Conservation (phyloP, 306 rosid genomes). For the Casuarina glauca region DNA sequence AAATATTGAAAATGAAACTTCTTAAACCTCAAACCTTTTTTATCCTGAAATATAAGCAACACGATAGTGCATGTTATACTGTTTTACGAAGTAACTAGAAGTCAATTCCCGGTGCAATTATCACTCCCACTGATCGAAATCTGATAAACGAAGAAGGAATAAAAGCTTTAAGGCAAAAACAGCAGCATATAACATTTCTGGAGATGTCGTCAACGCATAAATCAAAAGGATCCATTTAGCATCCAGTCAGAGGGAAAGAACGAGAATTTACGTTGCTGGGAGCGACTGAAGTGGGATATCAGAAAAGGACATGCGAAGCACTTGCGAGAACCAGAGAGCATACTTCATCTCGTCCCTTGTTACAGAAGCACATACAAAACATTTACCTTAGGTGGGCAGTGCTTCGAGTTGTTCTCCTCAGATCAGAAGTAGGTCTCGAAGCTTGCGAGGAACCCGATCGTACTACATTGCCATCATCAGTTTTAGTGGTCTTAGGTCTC, state of each 20-base stretch:
- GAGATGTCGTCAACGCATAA: background rate
- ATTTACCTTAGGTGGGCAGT: constrained; percentile 7
- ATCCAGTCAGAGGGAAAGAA: background rate
- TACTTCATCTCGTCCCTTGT: constrained; percentile 2
- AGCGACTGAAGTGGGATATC: background rate
- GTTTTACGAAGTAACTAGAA: too few relatives aligned
- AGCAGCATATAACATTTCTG: background rate
- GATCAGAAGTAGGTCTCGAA: constrained; percentile 26
- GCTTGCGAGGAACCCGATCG: constrained; percentile 34
- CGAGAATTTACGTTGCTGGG: background rate
- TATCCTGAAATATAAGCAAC: too few relatives aligned
- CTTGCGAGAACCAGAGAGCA: background rate
- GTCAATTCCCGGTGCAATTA: too few relatives aligned
- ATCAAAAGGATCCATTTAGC: background rate
- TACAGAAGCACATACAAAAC: background rate
- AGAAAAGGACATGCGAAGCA: background rate
- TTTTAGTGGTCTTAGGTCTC: constrained; percentile 30
- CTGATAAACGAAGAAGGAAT: too few relatives aligned
- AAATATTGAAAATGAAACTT: too few relatives aligned
- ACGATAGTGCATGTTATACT: too few relatives aligned
- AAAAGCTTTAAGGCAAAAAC: too few relatives aligned
- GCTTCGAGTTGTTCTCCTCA: constrained; percentile 40
- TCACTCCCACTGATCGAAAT: too few relatives aligned
- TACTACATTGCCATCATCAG: constrained; percentile 35
- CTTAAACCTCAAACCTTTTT: too few relatives aligned